Percentiles rank a stretch among this genome's conserved stretches.
phyloP scores from a whole-genome alignment of 495 filamentous ascomycete species.

The Penicillium argentinense region DNA sequence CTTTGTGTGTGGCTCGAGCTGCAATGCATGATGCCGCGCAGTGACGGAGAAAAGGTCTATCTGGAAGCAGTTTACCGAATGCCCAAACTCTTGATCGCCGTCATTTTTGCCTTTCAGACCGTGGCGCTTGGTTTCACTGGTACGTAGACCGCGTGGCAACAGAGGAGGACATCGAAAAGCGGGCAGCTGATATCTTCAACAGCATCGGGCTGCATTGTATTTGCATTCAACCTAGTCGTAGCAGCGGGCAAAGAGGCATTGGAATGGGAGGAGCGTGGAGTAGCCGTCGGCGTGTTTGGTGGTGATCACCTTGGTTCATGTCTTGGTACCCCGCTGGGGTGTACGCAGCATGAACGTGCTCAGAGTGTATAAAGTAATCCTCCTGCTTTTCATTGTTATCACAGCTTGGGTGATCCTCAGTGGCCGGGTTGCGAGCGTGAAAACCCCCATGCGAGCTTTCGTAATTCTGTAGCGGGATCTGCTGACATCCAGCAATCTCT shows the following conservation, averaged over 20 bases:
- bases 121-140: slow-evolving; percentile 65
- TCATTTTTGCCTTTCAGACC: slow-evolving; percentile 61
- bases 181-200: no score
- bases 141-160: slow-evolving; percentile 16
- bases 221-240: slow-evolving; percentile 42
- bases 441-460: slow-evolving; percentile 33
- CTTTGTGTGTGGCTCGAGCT: slow-evolving; percentile 63
- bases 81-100: slow-evolving; percentile 63
- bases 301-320: slow-evolving; percentile 30
- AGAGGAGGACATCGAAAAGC: no score
- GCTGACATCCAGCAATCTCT: slow-evolving; percentile 30
- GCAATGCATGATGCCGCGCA: slow-evolving; percentile 66
- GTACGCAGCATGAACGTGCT: slow-evolving; percentile 39
- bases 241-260: slow-evolving; percentile 23
- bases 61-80: slow-evolving; percentile 68
- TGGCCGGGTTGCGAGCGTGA: slow-evolving; percentile 26
- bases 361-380: slow-evolving; percentile 35
- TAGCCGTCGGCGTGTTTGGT: slow-evolving; percentile 33
- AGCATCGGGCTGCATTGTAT: slow-evolving; percentile 32
- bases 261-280: slow-evolving; percentile 32
- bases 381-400: slow-evolving; percentile 40
- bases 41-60: slow-evolving; percentile 69
- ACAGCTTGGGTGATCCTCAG: slow-evolving; percentile 38
- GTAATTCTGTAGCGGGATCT: slow-evolving; percentile 32
- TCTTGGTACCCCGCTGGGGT: slow-evolving; percentile 24